Base-by-base conservation (phyloP, 2,329 filamentous ascomycete genomes). In the Alternaria dauci region DNA sequence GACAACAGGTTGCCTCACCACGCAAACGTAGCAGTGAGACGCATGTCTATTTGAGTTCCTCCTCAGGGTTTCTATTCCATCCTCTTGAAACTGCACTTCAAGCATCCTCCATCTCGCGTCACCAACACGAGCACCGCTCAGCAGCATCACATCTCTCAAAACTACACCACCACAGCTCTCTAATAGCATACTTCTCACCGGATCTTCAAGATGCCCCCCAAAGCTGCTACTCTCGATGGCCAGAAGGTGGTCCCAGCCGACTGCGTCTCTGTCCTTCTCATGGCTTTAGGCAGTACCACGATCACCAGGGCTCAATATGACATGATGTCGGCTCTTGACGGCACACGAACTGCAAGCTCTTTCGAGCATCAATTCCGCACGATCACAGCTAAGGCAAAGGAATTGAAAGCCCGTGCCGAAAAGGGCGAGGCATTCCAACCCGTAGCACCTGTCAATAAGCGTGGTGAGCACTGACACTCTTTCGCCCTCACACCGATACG, bases 331-430 rank as follows among this genome's bases (percentile, higher is more conserved):
- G 63, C 74, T 0, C 52, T 77, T 5, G 72, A 76, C 52, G 70
- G 72, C 34, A 65, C 38, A 1, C 62, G 61, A 4, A 75, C 74
- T 1, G 65, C 70, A 1, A 61, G 36, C 16, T 62, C 56, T 26
- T 75, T 75, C 38, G 44, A 76, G 52, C 73, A 77, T 41, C 55
- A 69, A 18, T 72, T 77, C 48, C 71, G 72, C 39, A 34, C 66
- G 2, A 55, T 76, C 18, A 32, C 59, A 1, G 55, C 68, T 39
- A 71, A 68, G 50, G 69, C 73, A 38, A 72, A 69, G 55, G 73
- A 76, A 28, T 61, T 77, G 16, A 75, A 73, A 55, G 53, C 54
- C n/a, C 71, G 71, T 12, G 43, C 66, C 5, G 70, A 72, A 3
- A 28, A 39, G 2, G 74, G 70, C 42, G 73, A 76, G 47, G 34